phyloP scores from a whole-genome alignment of 1,284 basidiomycete species.

The Malassezia restricta region DNA sequence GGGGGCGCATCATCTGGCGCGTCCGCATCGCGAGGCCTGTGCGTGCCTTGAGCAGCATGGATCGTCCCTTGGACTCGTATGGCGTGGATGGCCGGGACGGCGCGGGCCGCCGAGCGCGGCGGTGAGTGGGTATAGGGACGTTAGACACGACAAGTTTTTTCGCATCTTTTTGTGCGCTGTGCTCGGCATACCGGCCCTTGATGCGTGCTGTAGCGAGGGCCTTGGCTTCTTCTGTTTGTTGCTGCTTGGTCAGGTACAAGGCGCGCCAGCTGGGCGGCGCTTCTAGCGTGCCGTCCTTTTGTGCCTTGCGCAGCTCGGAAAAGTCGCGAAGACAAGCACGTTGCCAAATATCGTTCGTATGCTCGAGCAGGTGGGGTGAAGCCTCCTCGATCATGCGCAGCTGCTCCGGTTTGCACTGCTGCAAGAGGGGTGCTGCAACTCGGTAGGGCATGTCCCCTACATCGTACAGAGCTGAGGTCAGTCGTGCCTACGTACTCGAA shows the following conservation, averaged over 20 bases:
- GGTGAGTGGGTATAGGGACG: not conserved
- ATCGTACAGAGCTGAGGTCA: constrained; percentile 22
- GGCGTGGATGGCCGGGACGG: not conserved
- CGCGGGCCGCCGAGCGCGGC: not conserved
- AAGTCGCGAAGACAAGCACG: constrained; percentile 34
- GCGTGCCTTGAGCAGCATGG: constrained; percentile 12
- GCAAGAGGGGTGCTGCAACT: constrained; percentile 30
- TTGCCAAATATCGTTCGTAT: constrained; percentile 31
- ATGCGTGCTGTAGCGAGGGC: constrained; percentile 23
- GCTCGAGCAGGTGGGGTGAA: constrained; percentile 28
- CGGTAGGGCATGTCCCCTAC: constrained; percentile 38
- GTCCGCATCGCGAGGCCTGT: constrained; percentile 5
- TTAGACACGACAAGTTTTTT: constrained; percentile 29
- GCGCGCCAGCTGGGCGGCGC: constrained; percentile 25
- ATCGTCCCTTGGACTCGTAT: constrained; percentile 5
- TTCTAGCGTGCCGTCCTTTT: constrained; percentile 8
- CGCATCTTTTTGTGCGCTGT: constrained; percentile 28
- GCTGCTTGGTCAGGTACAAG: constrained; percentile 21
- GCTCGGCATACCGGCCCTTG: constrained; percentile 33
- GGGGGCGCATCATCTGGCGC: constrained; percentile 12
- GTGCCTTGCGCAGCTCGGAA: constrained; percentile 25
- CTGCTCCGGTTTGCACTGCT: constrained; percentile 34
- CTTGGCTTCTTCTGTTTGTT: constrained; percentile 27
- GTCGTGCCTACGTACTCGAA: constrained; percentile 6
- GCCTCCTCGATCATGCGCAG: constrained; percentile 28